phyloP scores from a whole-genome alignment of 352 stramenopile genomes.

The Phytophthora syringae region DNA sequence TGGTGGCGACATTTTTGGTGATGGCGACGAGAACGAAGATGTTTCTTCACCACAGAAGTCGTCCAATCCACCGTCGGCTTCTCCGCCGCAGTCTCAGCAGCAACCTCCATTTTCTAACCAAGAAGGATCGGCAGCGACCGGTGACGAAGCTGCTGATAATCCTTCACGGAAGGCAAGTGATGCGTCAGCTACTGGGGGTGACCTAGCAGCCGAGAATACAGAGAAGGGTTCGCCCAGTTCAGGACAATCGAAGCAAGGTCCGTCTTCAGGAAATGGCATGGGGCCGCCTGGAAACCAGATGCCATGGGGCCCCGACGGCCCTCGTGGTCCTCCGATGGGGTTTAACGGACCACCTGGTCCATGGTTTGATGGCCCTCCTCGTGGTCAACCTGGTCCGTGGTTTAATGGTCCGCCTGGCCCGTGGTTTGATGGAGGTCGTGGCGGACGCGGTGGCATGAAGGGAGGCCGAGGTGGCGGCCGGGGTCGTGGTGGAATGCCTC shows the following conservation, averaged over 20 bases:
- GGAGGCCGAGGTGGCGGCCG: constrained; percentile 56
- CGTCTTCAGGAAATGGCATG: constrained; percentile 38
- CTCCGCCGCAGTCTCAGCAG: constrained; percentile 32
- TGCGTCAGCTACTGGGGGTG: constrained; percentile 24
- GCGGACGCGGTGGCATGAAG: constrained; percentile 47
- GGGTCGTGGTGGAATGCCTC: constrained; percentile 53
- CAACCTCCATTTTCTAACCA: constrained; percentile 54
- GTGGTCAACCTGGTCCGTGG: constrained; percentile 67
- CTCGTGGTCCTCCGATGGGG: constrained; percentile 57
- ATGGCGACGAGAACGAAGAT: constrained; percentile 59
- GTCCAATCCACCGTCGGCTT: too few relatives aligned
- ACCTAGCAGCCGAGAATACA: constrained; percentile 22
- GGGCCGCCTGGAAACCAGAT: constrained; percentile 35
- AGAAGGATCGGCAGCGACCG: constrained; percentile 4
- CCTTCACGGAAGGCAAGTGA: constrained; percentile 32
- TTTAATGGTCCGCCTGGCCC: constrained; percentile 75
- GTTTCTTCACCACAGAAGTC: constrained; percentile 27
- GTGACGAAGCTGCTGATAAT: constrained; percentile 8
- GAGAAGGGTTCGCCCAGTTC: constrained; percentile 29
- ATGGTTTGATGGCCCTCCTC: constrained; percentile 74
- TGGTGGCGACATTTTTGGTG: constrained; percentile 84
- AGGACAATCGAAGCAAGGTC: constrained; percentile 36
- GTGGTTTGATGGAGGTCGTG: constrained; percentile 77
- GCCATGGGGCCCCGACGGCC: constrained; percentile 40
- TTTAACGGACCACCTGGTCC: constrained; percentile 60